phyloP scores from a whole-genome alignment of 805 yeast genomes.

The Cyberlindnera maritima region DNA sequence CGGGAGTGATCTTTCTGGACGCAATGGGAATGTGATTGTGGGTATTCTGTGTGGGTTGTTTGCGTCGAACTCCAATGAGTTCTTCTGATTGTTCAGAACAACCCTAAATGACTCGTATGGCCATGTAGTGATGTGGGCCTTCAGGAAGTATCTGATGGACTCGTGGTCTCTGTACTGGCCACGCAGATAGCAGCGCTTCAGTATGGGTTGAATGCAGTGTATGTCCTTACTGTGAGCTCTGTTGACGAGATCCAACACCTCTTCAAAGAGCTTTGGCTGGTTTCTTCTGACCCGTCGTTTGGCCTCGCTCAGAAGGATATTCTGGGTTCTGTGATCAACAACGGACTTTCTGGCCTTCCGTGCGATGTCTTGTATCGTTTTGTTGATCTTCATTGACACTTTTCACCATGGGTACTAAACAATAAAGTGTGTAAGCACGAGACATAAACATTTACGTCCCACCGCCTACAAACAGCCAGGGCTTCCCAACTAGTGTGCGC shows the following conservation, averaged over 20 bases:
- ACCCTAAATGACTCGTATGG: slow-evolving; percentile 19
- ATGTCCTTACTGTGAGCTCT: slow-evolving; percentile 4
- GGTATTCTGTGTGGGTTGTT: slow-evolving; percentile 6
- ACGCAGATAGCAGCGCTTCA: slow-evolving; percentile 19
- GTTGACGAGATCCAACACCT: slow-evolving; percentile 6
- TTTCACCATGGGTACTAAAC: too few species aligned
- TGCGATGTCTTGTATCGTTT: not conserved
- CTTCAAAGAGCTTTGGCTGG: slow-evolving; percentile 10
- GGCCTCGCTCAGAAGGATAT: slow-evolving; percentile 7
- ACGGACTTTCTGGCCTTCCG: slow-evolving; percentile 6
- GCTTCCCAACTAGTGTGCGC: too few species aligned
- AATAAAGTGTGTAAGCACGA: too few species aligned
- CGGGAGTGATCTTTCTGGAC: slow-evolving; percentile 15
- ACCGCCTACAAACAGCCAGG: too few species aligned
- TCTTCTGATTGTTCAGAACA: slow-evolving; percentile 8
- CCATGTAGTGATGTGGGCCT: slow-evolving; percentile 22
- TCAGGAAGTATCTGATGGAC: slow-evolving; percentile 20
- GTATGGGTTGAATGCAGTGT: slow-evolving; percentile 13
- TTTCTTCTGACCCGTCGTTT: slow-evolving; percentile 13
- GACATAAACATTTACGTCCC: too few species aligned
- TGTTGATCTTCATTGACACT: not conserved
- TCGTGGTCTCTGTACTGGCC: slow-evolving; percentile 22
- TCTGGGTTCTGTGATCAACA: slow-evolving; percentile 15
- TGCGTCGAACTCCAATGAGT: slow-evolving; percentile 10
- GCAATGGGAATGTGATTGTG: slow-evolving; percentile 14